Conservation (phyloP, 164 flowering plant genomes). For the Piper betle region DNA sequence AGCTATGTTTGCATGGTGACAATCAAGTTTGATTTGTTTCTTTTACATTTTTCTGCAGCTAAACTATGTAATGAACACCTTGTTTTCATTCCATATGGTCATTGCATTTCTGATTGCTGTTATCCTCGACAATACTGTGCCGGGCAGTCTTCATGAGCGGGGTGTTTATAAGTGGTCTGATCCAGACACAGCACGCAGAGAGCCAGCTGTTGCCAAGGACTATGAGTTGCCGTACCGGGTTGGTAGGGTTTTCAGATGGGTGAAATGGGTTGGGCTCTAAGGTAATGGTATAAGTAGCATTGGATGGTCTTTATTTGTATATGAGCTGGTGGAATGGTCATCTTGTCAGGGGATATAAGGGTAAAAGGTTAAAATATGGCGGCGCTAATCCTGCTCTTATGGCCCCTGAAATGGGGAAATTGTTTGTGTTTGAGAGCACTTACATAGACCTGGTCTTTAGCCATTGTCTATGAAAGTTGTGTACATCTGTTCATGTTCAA, state of each 20-base stretch:
- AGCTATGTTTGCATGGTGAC: too few relatives aligned
- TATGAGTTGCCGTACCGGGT: slow-evolving; percentile 82
- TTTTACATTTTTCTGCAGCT: slow-evolving; percentile 36
- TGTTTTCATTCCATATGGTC: slow-evolving; percentile 85
- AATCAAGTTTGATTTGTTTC: neutral
- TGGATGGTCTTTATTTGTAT: neutral
- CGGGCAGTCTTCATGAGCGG: slow-evolving; percentile 88
- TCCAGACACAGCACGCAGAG: slow-evolving; percentile 67
- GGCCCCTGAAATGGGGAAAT: neutral
- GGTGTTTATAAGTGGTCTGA: slow-evolving; percentile 95
- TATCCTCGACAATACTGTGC: slow-evolving; percentile 85
- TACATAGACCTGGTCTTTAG: neutral
- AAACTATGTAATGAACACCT: slow-evolving; percentile 80
- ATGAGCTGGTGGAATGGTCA: neutral
- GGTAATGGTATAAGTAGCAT: neutral
- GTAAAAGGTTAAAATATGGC: neutral
- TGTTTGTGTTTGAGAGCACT: neutral
- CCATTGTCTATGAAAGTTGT: neutral
- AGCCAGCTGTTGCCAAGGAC: slow-evolving; percentile 76
- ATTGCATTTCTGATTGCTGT: slow-evolving; percentile 82
- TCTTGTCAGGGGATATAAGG: neutral
- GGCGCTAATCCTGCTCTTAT: neutral
- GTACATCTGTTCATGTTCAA: slow-evolving; percentile 2
- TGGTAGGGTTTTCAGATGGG: slow-evolving; percentile 83
- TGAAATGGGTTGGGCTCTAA: slow-evolving; percentile 88